Evolutionary conservation across 257 asterid species (phyloP).

Genomic region (Orobanche coerulescens): DNA sequence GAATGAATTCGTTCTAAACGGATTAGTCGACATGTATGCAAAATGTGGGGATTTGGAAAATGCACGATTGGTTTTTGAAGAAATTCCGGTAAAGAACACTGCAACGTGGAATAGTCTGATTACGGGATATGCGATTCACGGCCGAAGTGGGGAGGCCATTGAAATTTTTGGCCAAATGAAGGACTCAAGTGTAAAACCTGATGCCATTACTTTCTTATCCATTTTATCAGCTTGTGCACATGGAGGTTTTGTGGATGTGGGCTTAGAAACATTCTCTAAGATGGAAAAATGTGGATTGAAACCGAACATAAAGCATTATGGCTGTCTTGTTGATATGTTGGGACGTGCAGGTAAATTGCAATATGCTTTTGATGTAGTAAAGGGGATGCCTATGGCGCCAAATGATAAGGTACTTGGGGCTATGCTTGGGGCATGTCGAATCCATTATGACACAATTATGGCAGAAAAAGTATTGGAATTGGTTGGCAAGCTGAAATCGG

Average conservation of each 20-base stretch:
- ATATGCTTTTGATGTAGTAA: slow-evolving; percentile 50
- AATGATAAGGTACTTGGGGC: slow-evolving; percentile 63
- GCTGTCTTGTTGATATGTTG: slow-evolving; percentile 66
- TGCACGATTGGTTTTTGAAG: slow-evolving; percentile 51
- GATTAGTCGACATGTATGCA: slow-evolving; percentile 77
- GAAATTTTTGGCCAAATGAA: slow-evolving; percentile 45
- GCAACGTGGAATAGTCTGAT: slow-evolving; percentile 68
- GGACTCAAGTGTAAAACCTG: slow-evolving; percentile 36
- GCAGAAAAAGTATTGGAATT: slow-evolving; percentile 39
- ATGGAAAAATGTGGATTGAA: slow-evolving; percentile 47
- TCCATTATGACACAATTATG: slow-evolving; percentile 40
- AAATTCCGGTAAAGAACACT: slow-evolving; percentile 23
- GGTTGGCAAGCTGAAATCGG: slow-evolving; percentile 23
- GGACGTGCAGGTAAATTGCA: slow-evolving; percentile 68
- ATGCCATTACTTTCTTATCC: slow-evolving; percentile 53
- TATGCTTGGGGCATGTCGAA: slow-evolving; percentile 65
- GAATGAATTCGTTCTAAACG: slow-evolving; percentile 58
- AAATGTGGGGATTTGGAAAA: slow-evolving; percentile 69
- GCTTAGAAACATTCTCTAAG: slow-evolving; percentile 47
- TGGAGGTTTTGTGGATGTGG: slow-evolving; percentile 70
- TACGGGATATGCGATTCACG: slow-evolving; percentile 54
- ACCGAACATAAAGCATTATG: slow-evolving; percentile 62
- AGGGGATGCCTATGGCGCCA: slow-evolving; percentile 52
- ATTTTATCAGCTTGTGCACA: slow-evolving; percentile 76
- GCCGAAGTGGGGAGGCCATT: slow-evolving; percentile 51